Conservation (phyloP, 805 yeast genomes). For the Gaillardinia entomophila region DNA sequence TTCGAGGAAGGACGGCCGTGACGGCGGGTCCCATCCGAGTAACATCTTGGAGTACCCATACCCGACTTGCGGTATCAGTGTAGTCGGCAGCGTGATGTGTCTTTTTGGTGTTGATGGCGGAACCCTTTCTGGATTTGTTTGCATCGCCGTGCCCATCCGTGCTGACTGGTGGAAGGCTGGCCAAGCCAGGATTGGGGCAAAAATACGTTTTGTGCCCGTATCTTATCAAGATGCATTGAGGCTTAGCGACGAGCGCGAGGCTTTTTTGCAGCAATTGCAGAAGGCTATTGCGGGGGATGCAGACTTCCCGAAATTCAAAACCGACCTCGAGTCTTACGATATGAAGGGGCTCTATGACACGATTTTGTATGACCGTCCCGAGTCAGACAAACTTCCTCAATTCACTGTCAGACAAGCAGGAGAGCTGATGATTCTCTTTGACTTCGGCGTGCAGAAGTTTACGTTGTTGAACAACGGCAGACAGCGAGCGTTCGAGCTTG, state of each 20-base stretch:
- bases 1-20: constrained; percentile 16
- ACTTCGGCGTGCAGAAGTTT: constrained; percentile 21
- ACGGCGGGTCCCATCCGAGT: constrained; percentile 24
- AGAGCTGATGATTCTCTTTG: constrained; percentile 23
- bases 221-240: constrained; percentile 15
- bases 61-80: constrained; percentile 20
- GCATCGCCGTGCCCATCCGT: constrained; percentile 15
- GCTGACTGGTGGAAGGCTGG: neutral
- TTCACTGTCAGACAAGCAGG: constrained; percentile 21
- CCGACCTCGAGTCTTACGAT: neutral
- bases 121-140: constrained; percentile 20
- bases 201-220: constrained; percentile 11
- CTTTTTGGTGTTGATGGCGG: constrained; percentile 23
- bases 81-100: constrained; percentile 16
- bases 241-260: constrained; percentile 8
- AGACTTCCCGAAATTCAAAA: neutral
- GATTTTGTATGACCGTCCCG: constrained; percentile 4
- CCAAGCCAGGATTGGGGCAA: constrained; percentile 4
- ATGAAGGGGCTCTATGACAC: neutral
- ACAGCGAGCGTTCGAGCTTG: constrained; percentile 16
- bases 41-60: constrained; percentile 21
- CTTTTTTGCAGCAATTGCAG: constrained; percentile 8
- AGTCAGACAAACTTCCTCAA: constrained; percentile 5
- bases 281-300: neutral
- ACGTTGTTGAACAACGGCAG: constrained; percentile 25